Percentiles rank a stretch among this genome's conserved stretches.
Conservation (phyloP, 2,329 filamentous ascomycete species). For the Alternaria brassicicola region DNA sequence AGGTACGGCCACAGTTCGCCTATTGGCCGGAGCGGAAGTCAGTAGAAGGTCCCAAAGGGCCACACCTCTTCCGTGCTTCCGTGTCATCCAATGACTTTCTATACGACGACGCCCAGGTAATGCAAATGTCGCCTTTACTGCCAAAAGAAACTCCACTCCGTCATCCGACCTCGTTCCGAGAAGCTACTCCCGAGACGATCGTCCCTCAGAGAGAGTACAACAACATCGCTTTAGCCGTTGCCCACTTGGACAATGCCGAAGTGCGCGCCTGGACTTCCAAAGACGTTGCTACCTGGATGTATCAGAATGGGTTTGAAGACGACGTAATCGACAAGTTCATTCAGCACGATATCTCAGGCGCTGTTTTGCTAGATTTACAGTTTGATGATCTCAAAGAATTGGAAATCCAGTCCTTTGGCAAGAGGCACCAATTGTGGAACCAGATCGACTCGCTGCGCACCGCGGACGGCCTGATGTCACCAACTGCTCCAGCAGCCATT, state of each 20-base stretch:
- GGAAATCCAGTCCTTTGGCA: slow-evolving; percentile 80
- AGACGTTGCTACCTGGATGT: slow-evolving; percentile 87
- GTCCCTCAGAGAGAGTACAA: slow-evolving; percentile 54
- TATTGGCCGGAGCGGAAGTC: slow-evolving; percentile 66
- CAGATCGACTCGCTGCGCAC: slow-evolving; percentile 73
- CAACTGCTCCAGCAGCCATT: slow-evolving; percentile 52
- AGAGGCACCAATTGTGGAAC: slow-evolving; percentile 79
- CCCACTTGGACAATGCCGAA: slow-evolving; percentile 65
- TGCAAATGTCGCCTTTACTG: slow-evolving; percentile 76
- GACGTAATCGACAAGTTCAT: slow-evolving; percentile 82
- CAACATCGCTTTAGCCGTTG: slow-evolving; percentile 57
- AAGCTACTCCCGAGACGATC: slow-evolving; percentile 45
- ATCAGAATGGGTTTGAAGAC: slow-evolving; percentile 78
- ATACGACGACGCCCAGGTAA: slow-evolving; percentile 52
- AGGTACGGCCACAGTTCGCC: slow-evolving; percentile 66
- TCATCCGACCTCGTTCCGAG: slow-evolving; percentile 51
- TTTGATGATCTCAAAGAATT: slow-evolving; percentile 86
- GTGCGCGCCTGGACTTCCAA: slow-evolving; percentile 73
- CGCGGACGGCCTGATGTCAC: slow-evolving; percentile 49
- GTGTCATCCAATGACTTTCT: slow-evolving; percentile 62
- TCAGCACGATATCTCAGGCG: slow-evolving; percentile 89
- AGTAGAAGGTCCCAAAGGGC: slow-evolving; percentile 80
- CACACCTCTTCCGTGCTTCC: slow-evolving; percentile 82
- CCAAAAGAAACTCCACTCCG: slow-evolving; percentile 62
- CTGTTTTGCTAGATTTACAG: slow-evolving; percentile 86